Conservation (phyloP, 768 basidiomycete genomes). For the Asterophora parasitica region DNA sequence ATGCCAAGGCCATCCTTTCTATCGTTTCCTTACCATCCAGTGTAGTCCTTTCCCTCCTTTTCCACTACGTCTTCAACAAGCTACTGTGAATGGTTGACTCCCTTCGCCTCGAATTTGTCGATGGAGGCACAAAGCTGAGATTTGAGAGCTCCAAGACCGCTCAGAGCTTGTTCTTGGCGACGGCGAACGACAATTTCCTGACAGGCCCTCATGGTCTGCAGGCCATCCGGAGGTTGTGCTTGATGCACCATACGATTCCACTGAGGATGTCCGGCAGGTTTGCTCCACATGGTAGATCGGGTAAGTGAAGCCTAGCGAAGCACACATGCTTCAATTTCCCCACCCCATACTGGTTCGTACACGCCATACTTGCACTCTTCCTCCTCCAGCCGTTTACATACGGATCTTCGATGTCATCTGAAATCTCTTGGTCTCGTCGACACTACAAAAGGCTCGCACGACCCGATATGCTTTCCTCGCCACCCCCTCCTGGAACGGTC, state of each 20-base stretch:
- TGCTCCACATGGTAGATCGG: conserved; percentile 15
- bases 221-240: neutral
- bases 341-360: too few relatives aligned
- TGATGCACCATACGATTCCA: conserved; percentile 25
- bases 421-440: neutral
- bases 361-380: too few relatives aligned
- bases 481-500: conserved; percentile 4
- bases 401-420: conserved; percentile 10
- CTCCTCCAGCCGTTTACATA: neutral
- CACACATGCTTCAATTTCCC: neutral
- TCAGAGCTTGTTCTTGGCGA: too few relatives aligned
- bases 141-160: too few relatives aligned
- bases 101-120: too few relatives aligned
- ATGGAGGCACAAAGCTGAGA: too few relatives aligned
- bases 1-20: too few relatives aligned
- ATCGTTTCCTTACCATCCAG: too few relatives aligned
- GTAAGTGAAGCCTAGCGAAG: conserved; percentile 9
- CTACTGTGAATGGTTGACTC: too few relatives aligned
- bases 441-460: conserved; percentile 5
- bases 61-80: too few relatives aligned
- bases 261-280: conserved; percentile 49
- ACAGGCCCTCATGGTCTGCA: conserved; percentile 5
- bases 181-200: neutral
- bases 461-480: neutral
- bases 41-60: too few relatives aligned